Evolutionary conservation across 257 asterid genomes (phyloP), one percentile per base, ranked within the genome.

Genomic region (Solanum etuberosum): DNA sequence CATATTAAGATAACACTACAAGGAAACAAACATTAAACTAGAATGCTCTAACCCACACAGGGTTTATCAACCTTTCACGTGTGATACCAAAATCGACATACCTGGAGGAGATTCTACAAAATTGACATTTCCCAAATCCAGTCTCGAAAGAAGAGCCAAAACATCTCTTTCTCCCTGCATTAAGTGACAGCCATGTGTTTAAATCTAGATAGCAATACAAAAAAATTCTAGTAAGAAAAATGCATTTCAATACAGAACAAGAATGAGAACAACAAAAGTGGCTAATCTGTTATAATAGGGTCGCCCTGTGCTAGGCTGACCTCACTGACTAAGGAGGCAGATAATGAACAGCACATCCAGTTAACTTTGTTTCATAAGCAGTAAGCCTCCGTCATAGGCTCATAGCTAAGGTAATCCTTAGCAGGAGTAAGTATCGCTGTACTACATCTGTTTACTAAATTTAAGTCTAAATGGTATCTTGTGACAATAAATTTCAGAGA

Each of bases 161-260:
- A 97, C 98, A 87, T 95, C 94, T 87, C 81, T 94, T 89, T 97
- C 99, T 87, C 90, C 92, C 99, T 97, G 98, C 92, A 92, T 42
- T 82, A 83, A 83, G 86, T 86, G 88, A 46, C 40, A 78, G 86
- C 85, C 57, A 35, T 23, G 83, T 37, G 76, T 29, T 43, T 42
- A 86, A 84, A 71, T 78, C 83, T 7, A 85, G 29, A 35, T 84
- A 15, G 38, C 46, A 38, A 85, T 29, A 87, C n/a, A 29, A 37
- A 46, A 57, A 23, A 77, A 57, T 23, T 32, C 68, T 38, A 40
- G 86, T 57, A 32, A 83, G 85, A 57, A 63, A 67, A 73, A 54
- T 46, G 29, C 74, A 78, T 43, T 43, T 78, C 83, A 46, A 81
- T 83, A 43, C 31, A 20, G 32, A 61, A 83, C 27, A 72, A 87